phyloP scores from a whole-genome alignment of 2,329 filamentous ascomycete genomes.

The Sporothrix curviconia region DNA sequence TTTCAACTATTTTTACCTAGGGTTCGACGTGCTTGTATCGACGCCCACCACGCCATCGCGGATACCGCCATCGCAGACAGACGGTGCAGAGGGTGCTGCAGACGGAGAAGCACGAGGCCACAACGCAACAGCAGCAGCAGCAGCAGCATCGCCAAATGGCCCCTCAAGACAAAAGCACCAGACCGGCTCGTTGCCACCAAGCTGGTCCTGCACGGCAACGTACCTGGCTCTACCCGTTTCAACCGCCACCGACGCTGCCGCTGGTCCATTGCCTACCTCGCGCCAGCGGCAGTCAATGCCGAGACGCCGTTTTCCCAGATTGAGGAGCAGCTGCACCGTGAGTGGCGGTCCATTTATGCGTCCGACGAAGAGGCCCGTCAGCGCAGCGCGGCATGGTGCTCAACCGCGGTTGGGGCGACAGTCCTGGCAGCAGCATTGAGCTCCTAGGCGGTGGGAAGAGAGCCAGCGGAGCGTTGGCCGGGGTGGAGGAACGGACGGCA shows the following conservation, averaged over 20 bases:
- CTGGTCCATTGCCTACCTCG: conserved; percentile 70
- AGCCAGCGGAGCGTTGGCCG: conserved; percentile 31
- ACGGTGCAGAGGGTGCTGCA: conserved; percentile 21
- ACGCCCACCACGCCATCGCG: conserved; percentile 61
- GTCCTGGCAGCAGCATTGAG: conserved; percentile 83
- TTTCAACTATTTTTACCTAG: conserved; percentile 95
- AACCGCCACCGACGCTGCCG: conserved; percentile 86
- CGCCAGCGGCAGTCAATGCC: conserved; percentile 50
- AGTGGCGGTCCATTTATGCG: conserved; percentile 63
- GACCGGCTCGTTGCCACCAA: conserved; percentile 81
- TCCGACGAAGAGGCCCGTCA: conserved; percentile 45
- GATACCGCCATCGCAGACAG: conserved; percentile 46
- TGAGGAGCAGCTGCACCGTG: conserved; percentile 58
- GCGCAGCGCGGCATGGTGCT: conserved; percentile 72
- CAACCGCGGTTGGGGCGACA: conserved; percentile 86
- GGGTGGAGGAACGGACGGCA: conserved; percentile 18
- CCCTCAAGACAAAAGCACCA: conserved; percentile 37
- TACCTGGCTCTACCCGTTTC: conserved; percentile 93
- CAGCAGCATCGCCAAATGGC: conserved; percentile 24
- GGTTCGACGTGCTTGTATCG: conserved; percentile 90
- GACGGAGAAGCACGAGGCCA: background rate
- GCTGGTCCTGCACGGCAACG: conserved; percentile 86
- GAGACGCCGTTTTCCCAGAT: conserved; percentile 74
- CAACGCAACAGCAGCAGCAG: no score
- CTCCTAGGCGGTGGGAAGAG: conserved; percentile 78